A percentile compares a stretch with the other conserved stretches of the same genome.
Evolutionary conservation across 139 green algal species (phyloP).

Genomic region (Pleodorina starrii): DNA sequence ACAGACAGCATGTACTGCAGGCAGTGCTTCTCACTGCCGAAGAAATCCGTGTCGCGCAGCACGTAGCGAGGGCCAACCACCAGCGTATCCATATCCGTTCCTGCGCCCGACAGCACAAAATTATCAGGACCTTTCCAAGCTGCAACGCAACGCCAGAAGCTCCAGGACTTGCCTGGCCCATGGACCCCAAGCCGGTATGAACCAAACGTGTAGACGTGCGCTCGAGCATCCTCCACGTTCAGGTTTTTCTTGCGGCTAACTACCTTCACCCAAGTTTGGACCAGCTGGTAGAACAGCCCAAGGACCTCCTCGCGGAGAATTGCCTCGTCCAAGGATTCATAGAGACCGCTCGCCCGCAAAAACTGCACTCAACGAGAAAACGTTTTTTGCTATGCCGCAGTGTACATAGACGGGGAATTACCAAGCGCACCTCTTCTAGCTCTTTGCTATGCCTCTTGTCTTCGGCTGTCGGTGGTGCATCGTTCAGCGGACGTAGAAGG

Average conservation of each 20-base stretch:
- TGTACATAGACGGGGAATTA: background rate
- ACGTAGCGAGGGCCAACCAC: conserved; percentile 90
- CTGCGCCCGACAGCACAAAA: conserved; percentile 56
- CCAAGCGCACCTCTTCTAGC: conserved; percentile 60
- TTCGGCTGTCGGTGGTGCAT: background rate
- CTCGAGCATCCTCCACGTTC: conserved; percentile 79
- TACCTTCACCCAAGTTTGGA: conserved; percentile 81
- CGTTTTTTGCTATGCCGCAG: background rate
- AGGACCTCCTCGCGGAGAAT: conserved; percentile 77
- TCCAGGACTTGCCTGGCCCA: conserved; percentile 82
- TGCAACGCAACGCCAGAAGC: background rate
- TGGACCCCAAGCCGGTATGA: conserved; percentile 96
- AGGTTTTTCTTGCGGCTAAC: conserved; percentile 66
- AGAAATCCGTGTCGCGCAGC: conserved; percentile 91
- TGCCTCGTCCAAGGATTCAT: conserved; percentile 73
- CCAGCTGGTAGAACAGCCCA: conserved; percentile 67
- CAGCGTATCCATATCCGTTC: conserved; percentile 97
- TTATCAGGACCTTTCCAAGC: background rate
- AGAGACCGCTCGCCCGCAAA: conserved; percentile 66
- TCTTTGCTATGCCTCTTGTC: conserved; percentile 64
- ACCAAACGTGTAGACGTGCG: conserved; percentile 95
- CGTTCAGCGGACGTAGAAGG: conserved; percentile 29
- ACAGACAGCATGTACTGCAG: conserved; percentile 76
- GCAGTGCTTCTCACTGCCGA: conserved; percentile 83
- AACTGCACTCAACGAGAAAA: conserved; percentile 56